phyloP scores from a whole-genome alignment of 1,284 basidiomycete species.

The Moesziomyces sp. region DNA sequence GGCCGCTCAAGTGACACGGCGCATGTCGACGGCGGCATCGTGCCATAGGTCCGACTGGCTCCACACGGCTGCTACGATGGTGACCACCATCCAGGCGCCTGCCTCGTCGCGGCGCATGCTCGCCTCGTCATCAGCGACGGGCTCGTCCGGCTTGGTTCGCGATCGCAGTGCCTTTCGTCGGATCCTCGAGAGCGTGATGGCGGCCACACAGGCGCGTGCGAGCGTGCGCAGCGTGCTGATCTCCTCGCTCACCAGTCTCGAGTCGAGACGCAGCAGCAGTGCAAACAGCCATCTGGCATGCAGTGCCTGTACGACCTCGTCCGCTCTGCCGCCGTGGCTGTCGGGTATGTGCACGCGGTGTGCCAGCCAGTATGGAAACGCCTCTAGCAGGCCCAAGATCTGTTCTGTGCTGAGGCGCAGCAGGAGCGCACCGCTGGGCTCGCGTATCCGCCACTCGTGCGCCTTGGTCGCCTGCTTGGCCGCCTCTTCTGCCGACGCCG shows the following conservation, averaged over 20 bases:
- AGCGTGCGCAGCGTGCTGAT: constrained; percentile 81
- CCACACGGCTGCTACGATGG: constrained; percentile 81
- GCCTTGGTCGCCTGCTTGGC: constrained; percentile 15
- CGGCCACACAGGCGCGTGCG: constrained; percentile 77
- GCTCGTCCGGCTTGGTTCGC: constrained; percentile 2
- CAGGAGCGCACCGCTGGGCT: constrained; percentile 19
- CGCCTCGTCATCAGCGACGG: constrained; percentile 53
- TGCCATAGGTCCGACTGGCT: constrained; percentile 85
- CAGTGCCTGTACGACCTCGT: constrained; percentile 72
- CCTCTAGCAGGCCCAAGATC: constrained; percentile 38
- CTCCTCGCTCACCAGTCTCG: constrained; percentile 79
- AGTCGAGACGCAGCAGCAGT: constrained; percentile 79
- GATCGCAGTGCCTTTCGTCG: constrained; percentile 29
- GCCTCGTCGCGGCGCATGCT: constrained; percentile 70
- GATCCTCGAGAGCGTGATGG: constrained; percentile 69
- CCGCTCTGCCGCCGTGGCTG: constrained; percentile 4
- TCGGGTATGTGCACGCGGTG: constrained; percentile 16
- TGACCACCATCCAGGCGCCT: constrained; percentile 86
- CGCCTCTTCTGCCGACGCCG: constrained; percentile 7
- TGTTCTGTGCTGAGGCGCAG: constrained; percentile 40
- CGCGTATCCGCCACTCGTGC: constrained; percentile 25
- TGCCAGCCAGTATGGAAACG: constrained; percentile 46
- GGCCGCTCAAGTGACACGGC: constrained; percentile 13
- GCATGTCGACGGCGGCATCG: constrained; percentile 71
- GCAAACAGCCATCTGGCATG: constrained; percentile 87